These are phyloP conservation scores for Serendipita sp. DNA, from an alignment of 768 basidiomycete genomes.

Conservation along the genomic window DNA sequence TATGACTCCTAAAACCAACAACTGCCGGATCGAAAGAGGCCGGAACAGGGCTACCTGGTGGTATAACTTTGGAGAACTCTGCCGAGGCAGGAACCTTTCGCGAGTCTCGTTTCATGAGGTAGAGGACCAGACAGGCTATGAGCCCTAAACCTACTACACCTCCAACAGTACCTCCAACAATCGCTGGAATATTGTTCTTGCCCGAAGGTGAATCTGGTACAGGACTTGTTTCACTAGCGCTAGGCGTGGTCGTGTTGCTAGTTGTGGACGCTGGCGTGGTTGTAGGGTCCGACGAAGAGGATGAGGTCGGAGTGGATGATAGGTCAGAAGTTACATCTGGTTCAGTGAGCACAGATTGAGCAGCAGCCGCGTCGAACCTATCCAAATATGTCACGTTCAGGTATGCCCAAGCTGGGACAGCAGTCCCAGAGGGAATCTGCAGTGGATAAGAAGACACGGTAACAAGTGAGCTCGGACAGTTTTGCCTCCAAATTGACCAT, in stretches of 20 bases:
- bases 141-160: slow-evolving; percentile 32
- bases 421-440: slow-evolving; percentile 30
- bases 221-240: slow-evolving; percentile 24
- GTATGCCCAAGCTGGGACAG: slow-evolving; percentile 48
- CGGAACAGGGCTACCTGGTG: slow-evolving; percentile 1
- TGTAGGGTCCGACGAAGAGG: slow-evolving; percentile 7
- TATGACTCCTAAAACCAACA: not conserved
- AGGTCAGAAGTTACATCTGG: slow-evolving; percentile 29
- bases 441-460: slow-evolving; percentile 26
- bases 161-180: slow-evolving; percentile 48
- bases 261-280: slow-evolving; percentile 10
- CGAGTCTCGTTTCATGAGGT: slow-evolving; percentile 19
- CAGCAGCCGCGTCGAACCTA: slow-evolving; percentile 25
- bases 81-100: not conserved
- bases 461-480: slow-evolving; percentile 8
- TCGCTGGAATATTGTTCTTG: slow-evolving; percentile 34
- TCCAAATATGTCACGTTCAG: slow-evolving; percentile 31
- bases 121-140: slow-evolving; percentile 24
- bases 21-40: not conserved
- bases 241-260: slow-evolving; percentile 20
- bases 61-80: slow-evolving; percentile 1
- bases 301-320: slow-evolving; percentile 11
- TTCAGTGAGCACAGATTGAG: slow-evolving; percentile 19
- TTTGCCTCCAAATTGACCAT: slow-evolving; percentile 17
- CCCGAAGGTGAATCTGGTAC: not conserved